Base-by-base conservation (phyloP, 352 stramenopile species). In the Elongisporangium senticosum region DNA sequence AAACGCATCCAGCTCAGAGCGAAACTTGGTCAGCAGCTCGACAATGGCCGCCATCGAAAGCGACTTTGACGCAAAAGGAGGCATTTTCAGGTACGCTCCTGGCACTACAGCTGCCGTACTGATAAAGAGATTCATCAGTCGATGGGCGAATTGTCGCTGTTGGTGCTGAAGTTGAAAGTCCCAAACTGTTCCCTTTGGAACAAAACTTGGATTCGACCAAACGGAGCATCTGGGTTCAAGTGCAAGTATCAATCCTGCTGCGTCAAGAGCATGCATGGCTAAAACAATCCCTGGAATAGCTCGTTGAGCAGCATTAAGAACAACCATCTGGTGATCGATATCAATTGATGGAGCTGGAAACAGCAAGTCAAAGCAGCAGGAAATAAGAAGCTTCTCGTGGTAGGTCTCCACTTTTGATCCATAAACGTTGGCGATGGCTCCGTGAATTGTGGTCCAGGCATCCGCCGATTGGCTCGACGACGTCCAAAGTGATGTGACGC, bases 401-500 rank as follows among this genome's bases (percentile, higher is more conserved):
- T 20, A 22, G 7, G 53, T 28, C 28, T 22, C 23, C 28, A 86
- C 4, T 10, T 52, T 67, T 1, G 69, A 60, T 0, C 39, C 52
- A 33, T 86, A 86, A 7, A 75, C 58, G 26, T 57, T 71, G n/a
- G 24, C 37, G 39, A 74, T 69, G 7, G 69, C 49, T 1, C 55
- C 60, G 28, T 59, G 55, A 51, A 74, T 17, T 10, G 50, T 7
- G 8, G 22, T 48, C 14, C 17, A 11, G 13, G 17, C n/a, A 53
- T 43, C 33, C 11, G 40, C 11, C n/a, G 20, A 10, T 43, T 33
- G 19, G 43, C 33, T 39, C 0, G 20, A 49, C 20, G 64, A 33
- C 43, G 19, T 14, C 26, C 55, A 26, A 8, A 53, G 15, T 33
- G 15, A 61, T 2, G 28, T 69, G 19, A 37, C 51, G 56, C 22